These are phyloP conservation scores for Candida boidinii DNA, from an alignment of 805 yeast species.

Conservation along the genomic window DNA sequence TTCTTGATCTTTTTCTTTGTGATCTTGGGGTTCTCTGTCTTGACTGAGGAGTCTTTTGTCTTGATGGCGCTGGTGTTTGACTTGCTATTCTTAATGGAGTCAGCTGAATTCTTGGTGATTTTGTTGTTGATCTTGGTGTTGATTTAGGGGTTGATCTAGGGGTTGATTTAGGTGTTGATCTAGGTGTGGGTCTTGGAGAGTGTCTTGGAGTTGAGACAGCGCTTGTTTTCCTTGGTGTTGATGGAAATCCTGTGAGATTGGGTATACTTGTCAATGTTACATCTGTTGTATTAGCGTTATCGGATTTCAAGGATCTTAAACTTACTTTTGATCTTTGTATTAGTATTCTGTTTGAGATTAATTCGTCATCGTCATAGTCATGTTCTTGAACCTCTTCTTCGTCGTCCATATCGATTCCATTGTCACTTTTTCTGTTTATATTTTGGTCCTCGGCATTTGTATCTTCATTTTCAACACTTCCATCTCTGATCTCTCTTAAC, in stretches of 20 bases:
- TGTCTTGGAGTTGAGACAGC: constrained; percentile 2
- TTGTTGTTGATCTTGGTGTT: constrained; percentile 8
- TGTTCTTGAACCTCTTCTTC: too few relatives aligned
- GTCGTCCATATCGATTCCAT: too few relatives aligned
- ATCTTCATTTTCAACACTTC: too few relatives aligned
- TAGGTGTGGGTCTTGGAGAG: constrained; percentile 2
- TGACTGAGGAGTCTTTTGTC: constrained; percentile 2
- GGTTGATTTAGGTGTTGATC: not conserved
- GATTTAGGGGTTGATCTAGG: constrained; percentile 5
- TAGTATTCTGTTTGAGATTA: too few relatives aligned
- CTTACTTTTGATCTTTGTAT: too few relatives aligned
- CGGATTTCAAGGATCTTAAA: too few relatives aligned
- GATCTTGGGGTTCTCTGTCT: constrained; percentile 11
- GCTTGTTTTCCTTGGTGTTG: not conserved
- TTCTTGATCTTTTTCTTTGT: constrained; percentile 14
- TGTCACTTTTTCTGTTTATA: too few relatives aligned
- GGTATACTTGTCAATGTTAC: constrained; percentile 1
- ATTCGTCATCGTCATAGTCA: too few relatives aligned
- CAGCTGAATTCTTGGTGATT: constrained; percentile 6
- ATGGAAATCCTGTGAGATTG: not conserved
- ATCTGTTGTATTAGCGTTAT: not conserved
- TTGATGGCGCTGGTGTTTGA: constrained; percentile 4
- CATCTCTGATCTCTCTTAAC: too few relatives aligned
- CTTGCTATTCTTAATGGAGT: constrained; percentile 1
- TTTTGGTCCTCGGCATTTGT: too few relatives aligned